Percentiles rank a stretch among this genome's conserved stretches.
phyloP scores from a whole-genome alignment of 2,329 filamentous ascomycete species.

The Colletotrichum sp. region DNA sequence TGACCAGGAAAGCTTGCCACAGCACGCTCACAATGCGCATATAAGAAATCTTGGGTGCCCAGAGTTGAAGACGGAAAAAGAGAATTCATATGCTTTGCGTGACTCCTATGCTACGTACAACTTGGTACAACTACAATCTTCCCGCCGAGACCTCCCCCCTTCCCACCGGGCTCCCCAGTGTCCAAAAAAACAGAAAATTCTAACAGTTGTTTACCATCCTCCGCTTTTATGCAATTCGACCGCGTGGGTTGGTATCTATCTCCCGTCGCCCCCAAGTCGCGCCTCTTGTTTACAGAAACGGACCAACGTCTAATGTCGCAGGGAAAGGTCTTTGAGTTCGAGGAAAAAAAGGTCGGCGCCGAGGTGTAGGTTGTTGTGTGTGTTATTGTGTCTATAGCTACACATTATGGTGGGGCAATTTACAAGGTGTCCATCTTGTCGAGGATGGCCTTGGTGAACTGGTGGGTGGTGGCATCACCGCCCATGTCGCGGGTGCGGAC shows the following conservation, averaged over 20 bases:
- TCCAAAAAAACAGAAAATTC: slow-evolving; percentile 20
- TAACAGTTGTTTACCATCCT: not conserved
- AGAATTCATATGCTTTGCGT: slow-evolving; percentile 24
- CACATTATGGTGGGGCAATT: slow-evolving; percentile 29
- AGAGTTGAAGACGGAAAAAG: slow-evolving; percentile 4
- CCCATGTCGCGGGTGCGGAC: slow-evolving; percentile 96
- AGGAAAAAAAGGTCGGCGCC: not conserved
- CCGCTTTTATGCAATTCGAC: slow-evolving; percentile 19
- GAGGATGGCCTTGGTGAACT: slow-evolving; percentile 94
- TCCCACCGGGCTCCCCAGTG: slow-evolving; percentile 7
- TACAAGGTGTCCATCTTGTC: slow-evolving; percentile 89
- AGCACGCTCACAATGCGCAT: not conserved
- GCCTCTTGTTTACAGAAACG: not conserved
- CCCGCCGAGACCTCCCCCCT: slow-evolving; percentile 8
- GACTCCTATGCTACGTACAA: slow-evolving; percentile 26
- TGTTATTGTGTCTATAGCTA: slow-evolving; percentile 8
- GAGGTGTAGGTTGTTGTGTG: not conserved
- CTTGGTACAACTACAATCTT: slow-evolving; percentile 24
- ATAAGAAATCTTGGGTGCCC: not conserved
- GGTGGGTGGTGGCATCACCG: slow-evolving; percentile 84
- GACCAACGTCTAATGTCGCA: not conserved
- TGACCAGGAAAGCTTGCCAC: not conserved
- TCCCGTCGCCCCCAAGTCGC: not conserved
- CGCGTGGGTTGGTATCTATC: slow-evolving; percentile 14
- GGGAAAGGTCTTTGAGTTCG: not conserved